A percentile compares a stretch with the other conserved stretches of the same genome.
Evolutionary conservation across 768 basidiomycete genomes (phyloP).

Genomic region (Cystobasidium ongulense): DNA sequence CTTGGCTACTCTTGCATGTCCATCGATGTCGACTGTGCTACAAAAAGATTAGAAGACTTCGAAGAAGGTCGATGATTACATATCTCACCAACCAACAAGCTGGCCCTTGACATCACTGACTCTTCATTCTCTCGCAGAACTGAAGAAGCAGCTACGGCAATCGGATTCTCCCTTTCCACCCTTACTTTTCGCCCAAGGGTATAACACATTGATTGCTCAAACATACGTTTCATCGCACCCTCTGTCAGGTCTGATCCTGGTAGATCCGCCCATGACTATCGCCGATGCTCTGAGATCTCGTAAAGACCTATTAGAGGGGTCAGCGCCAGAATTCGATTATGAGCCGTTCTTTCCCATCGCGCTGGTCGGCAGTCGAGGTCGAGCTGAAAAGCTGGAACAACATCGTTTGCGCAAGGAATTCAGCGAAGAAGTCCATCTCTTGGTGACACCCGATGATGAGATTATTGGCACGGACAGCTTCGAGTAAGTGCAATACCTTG

Average conservation of each 20-base stretch:
- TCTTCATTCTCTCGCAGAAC: conserved; percentile 30
- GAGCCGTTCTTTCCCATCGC: conserved; percentile 60
- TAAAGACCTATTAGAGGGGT: conserved; percentile 43
- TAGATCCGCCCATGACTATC: conserved; percentile 54
- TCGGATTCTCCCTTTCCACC: conserved; percentile 55
- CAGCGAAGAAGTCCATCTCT: conserved; percentile 12
- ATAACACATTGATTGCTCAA: conserved; percentile 56
- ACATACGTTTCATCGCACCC: conserved; percentile 63
- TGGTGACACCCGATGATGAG: conserved; percentile 1
- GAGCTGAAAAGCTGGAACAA: conserved; percentile 10
- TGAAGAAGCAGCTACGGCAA: conserved; percentile 49
- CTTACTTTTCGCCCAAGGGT: conserved; percentile 53
- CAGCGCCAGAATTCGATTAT: conserved; percentile 54
- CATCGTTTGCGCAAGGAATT: conserved; percentile 22
- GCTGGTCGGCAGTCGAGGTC: conserved; percentile 39
- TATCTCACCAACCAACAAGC: background rate
- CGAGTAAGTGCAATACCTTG: background rate
- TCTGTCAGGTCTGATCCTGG: conserved; percentile 57
- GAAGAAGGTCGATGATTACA: conserved; percentile 24
- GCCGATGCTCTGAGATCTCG: conserved; percentile 42
- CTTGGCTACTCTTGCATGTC: conserved; percentile 36
- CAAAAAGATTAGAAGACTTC: background rate
- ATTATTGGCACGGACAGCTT: background rate
- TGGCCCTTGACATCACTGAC: background rate
- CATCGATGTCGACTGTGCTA: conserved; percentile 27